phyloP scores from a whole-genome alignment of 306 rosid species.

The Vigna angularis region DNA sequence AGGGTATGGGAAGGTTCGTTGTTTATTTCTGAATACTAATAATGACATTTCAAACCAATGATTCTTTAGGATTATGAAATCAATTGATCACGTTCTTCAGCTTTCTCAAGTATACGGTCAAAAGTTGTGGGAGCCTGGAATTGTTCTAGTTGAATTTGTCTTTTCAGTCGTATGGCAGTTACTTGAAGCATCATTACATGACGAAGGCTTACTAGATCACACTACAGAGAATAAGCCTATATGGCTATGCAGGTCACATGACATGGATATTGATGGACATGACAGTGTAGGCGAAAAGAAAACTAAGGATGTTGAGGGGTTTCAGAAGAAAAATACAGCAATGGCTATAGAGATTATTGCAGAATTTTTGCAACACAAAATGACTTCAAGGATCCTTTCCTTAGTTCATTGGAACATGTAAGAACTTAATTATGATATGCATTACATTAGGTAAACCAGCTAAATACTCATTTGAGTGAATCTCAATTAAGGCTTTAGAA shows the following conservation, averaged over 20 bases:
- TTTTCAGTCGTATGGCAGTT: conserved; percentile 82
- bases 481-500: conserved; percentile 38
- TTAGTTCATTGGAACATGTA: conserved; percentile 83
- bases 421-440: conserved; percentile 48
- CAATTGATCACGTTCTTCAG: conserved; percentile 83
- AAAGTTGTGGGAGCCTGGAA: conserved; percentile 73
- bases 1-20: conserved; percentile 11
- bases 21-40: conserved; percentile 37
- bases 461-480: conserved; percentile 34
- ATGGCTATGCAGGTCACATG: conserved; percentile 65
- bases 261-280: conserved; percentile 71
- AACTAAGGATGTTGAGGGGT: conserved; percentile 56
- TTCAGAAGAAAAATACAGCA: conserved; percentile 64
- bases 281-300: conserved; percentile 60
- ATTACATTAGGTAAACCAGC: conserved; percentile 31
- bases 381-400: conserved; percentile 70
- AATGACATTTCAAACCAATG: conserved; percentile 44
- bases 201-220: conserved; percentile 78
- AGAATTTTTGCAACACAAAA: conserved; percentile 70
- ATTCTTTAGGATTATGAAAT: conserved; percentile 76
- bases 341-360: conserved; percentile 79
- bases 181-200: conserved; percentile 90
- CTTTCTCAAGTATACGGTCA: conserved; percentile 70
- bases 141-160: conserved; percentile 79
- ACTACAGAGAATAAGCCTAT: conserved; percentile 63